These are phyloP conservation scores for Globisporangium alternatum DNA, from an alignment of 352 stramenopile genomes.

Conservation along the genomic window DNA sequence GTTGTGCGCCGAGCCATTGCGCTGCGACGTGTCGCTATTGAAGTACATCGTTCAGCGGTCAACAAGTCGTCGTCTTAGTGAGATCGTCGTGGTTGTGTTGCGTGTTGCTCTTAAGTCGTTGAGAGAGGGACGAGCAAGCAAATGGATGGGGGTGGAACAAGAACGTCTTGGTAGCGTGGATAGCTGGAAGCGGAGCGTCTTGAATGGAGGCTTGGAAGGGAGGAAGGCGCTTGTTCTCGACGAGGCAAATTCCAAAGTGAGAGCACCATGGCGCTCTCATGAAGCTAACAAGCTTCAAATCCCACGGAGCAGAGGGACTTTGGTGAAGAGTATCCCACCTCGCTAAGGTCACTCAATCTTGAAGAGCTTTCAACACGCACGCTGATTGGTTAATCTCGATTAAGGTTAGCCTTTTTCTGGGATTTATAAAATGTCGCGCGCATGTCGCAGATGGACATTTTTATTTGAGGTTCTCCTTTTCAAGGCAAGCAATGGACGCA, in stretches of 20 bases:
- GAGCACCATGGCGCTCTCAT: no score
- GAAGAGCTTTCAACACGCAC: background rate
- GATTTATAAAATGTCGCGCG: constrained; percentile 2
- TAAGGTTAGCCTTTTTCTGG: background rate
- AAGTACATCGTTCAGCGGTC: constrained; percentile 12
- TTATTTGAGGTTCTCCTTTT: background rate
- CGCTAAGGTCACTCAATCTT: constrained; percentile 4
- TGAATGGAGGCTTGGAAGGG: background rate
- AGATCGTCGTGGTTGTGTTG: background rate
- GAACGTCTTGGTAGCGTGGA: constrained; percentile 3
- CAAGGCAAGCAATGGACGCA: constrained; percentile 1
- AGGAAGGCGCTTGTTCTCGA: constrained; percentile 12
- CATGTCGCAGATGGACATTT: constrained; percentile 14
- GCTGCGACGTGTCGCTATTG: constrained; percentile 10
- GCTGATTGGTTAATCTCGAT: constrained; percentile 16
- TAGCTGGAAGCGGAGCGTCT: constrained; percentile 4
- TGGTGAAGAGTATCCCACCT: background rate
- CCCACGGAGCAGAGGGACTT: background rate
- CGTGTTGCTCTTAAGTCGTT: background rate
- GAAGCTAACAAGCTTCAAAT: background rate
- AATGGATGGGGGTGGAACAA: background rate
- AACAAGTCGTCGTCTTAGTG: constrained; percentile 1
- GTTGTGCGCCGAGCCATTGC: constrained; percentile 11
- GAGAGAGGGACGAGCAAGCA: no score
- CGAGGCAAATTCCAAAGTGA: constrained; percentile 21